These are phyloP conservation scores for Roridomyces roridus DNA, from an alignment of 768 basidiomycete genomes.

Conservation along the genomic window DNA sequence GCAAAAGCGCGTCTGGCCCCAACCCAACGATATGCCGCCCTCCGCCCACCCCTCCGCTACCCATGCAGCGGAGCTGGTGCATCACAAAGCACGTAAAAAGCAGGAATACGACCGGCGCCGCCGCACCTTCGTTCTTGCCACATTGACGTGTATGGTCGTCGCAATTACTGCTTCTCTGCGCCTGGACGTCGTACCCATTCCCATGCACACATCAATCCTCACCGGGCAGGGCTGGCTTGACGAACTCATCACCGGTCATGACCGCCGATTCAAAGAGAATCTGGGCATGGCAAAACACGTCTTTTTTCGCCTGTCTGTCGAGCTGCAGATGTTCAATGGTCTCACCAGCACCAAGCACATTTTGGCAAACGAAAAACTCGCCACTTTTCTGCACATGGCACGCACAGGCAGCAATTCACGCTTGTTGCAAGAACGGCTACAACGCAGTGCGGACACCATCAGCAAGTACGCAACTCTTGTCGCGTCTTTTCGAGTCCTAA, in stretches of 20 bases:
- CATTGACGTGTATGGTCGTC: too few species aligned
- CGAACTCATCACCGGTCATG: constrained; percentile 29
- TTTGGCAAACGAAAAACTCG: constrained; percentile 36
- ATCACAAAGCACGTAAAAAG: too few species aligned
- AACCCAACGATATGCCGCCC: too few species aligned
- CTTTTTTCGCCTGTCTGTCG: constrained; percentile 30
- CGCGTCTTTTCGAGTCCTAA: too few species aligned
- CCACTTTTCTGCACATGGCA: constrained; percentile 32
- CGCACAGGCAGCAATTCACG: constrained; percentile 28
- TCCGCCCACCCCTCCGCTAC: too few species aligned
- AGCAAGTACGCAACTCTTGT: constrained; percentile 25
- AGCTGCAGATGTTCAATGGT: constrained; percentile 23
- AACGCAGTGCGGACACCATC: constrained; percentile 38
- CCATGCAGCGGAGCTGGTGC: too few species aligned
- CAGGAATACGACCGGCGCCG: too few species aligned
- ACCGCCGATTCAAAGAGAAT: constrained; percentile 16
- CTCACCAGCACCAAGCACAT: constrained; percentile 26
- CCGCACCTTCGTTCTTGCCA: too few species aligned
- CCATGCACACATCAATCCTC: constrained; percentile 22
- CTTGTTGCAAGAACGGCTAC: constrained; percentile 34
- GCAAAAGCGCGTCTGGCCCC: too few species aligned
- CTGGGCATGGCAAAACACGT: constrained; percentile 29
- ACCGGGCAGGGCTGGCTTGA: constrained; percentile 28
- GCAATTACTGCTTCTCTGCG: too few species aligned
- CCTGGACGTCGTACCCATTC: too few species aligned